Evolutionary conservation across 805 yeast genomes (phyloP), one percentile per base, ranked within the genome.

Genomic region (Cyberlindnera euphorbiiphila): DNA sequence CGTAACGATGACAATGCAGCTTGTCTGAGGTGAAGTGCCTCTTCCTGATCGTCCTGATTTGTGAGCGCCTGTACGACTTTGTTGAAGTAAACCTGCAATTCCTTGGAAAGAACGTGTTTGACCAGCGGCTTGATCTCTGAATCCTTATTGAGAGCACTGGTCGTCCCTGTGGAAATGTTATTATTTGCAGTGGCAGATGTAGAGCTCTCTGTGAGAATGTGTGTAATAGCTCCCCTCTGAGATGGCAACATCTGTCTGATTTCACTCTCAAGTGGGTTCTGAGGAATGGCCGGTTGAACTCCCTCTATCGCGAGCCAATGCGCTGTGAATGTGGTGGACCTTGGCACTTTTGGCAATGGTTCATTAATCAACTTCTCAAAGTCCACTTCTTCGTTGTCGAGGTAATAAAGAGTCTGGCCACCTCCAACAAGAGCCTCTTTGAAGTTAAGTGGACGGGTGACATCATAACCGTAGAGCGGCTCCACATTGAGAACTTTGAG

Each of bases 301-400:
- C 99, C 99, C 62, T 93, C 99, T 37, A 93, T 85, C 0, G 98
- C 98, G 22, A 94, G 69, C 98, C 98, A 91, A 59, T 85, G 95
- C 6, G 97, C 95, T 0, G 98, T 88, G 60, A 85, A 89, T 1
- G 96, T 81, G 3, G 95, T 81, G 43, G 82, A 80, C 41, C 98
- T 73, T 5, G 99, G 98, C 3, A 94, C 95, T 53, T 83, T 86
- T 6, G 99, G 99, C 42, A 93, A 67, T 22, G 96, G 97, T 57
- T 84, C 91, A 57, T 93, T 91, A 49, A 93, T 85, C 39, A 94
- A 68, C 54, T 85, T 85, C 57, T 94, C 98, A 55, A 93, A 85
- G 58, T 93, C 98, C 23, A 91, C 80, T 55, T 89, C 97, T 47
- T 78, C 84, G 49, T 93, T 98, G 56, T 91, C 95, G 34, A 93